Conservation (phyloP, 2,329 filamentous ascomycete species). For the Westerdykella sp. region DNA sequence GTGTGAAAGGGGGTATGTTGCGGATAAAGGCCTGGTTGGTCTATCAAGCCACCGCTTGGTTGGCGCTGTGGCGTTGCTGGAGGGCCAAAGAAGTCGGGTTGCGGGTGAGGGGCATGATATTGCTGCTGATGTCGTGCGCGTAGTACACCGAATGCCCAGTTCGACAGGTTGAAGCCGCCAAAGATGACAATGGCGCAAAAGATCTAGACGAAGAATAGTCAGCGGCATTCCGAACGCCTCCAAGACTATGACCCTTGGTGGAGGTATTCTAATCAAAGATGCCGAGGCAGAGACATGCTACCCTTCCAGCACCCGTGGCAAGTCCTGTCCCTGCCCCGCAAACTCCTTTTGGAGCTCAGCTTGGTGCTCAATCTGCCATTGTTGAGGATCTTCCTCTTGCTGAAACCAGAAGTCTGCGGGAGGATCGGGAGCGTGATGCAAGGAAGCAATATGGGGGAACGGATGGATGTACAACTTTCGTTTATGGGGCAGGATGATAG, state of each 20-base stretch:
- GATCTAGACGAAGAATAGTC: conserved; percentile 33
- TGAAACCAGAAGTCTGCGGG: no score
- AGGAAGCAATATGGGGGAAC: no score
- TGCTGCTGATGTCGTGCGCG: conserved; percentile 34
- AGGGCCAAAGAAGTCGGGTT: conserved; percentile 10
- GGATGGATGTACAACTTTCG: background rate
- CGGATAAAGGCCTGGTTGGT: conserved; percentile 11
- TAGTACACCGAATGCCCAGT: conserved; percentile 55
- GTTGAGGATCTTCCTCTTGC: no score
- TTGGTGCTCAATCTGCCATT: no score
- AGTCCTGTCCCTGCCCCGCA: no score
- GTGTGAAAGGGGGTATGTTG: conserved; percentile 22
- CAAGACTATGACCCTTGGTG: no score
- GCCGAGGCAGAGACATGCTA: no score
- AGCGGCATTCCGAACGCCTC: conserved; percentile 2
- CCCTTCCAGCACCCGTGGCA: no score
- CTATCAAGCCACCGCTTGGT: conserved; percentile 15
- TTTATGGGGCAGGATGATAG: background rate
- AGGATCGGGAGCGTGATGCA: no score
- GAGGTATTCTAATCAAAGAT: no score
- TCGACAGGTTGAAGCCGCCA: conserved; percentile 51
- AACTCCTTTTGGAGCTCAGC: no score
- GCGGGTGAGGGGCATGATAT: conserved; percentile 8
- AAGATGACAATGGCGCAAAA: conserved; percentile 46
- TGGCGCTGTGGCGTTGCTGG: conserved; percentile 30